Conservation (phyloP, 2,329 filamentous ascomycete genomes). For the Hymenoscyphus repandus region DNA sequence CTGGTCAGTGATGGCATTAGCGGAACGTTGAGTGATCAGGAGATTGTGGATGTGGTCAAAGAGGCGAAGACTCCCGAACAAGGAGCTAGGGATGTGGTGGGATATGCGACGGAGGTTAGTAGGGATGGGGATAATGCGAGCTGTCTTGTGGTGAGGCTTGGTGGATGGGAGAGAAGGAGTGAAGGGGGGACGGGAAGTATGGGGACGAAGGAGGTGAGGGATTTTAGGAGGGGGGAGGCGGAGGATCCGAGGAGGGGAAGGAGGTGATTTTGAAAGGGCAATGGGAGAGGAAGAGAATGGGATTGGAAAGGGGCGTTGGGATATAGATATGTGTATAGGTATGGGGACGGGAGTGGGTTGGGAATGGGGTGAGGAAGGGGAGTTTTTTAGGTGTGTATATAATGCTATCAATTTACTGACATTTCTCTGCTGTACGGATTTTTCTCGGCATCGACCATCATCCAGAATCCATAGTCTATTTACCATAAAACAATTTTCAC, state of each 20-base stretch:
- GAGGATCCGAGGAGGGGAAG: slow-evolving; percentile 68
- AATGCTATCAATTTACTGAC: no score
- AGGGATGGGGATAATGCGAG: slow-evolving; percentile 61
- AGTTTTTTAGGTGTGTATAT: no score
- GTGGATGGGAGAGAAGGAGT: slow-evolving; percentile 65
- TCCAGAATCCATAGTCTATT: no score
- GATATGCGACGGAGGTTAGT: slow-evolving; percentile 78
- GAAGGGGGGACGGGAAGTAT: slow-evolving; percentile 87
- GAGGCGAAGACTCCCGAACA: slow-evolving; percentile 89
- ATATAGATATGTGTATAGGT: no score
- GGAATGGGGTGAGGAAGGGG: no score
- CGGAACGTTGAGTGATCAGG: slow-evolving; percentile 81
- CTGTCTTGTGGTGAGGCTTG: slow-evolving; percentile 60
- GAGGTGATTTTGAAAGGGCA: slow-evolving; percentile 13
- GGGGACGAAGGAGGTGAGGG: slow-evolving; percentile 86
- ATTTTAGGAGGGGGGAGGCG: slow-evolving; percentile 76
- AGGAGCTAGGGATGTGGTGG: slow-evolving; percentile 71
- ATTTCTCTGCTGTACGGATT: no score
- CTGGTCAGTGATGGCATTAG: slow-evolving; percentile 86
- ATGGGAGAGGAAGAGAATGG: background rate
- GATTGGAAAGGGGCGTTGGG: no score
- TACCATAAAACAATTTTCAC: no score
- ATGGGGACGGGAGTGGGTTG: no score
- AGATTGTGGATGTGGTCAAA: slow-evolving; percentile 93
- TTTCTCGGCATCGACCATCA: no score